Conservation (phyloP, 169 alveolate genomes). For the Babesia caballi region DNA sequence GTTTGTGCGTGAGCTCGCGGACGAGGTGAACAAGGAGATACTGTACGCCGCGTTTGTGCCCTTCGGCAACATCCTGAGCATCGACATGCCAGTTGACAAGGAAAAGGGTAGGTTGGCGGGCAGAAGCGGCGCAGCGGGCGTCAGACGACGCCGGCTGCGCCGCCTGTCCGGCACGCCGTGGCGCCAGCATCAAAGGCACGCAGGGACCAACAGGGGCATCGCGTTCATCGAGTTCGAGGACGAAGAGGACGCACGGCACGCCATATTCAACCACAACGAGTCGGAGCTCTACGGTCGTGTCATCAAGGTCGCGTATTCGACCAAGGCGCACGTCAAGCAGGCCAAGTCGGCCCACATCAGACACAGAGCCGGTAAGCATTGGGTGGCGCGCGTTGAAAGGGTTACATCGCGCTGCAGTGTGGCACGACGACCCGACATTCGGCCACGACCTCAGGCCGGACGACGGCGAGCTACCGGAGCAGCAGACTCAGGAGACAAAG, state of each 20-base stretch:
- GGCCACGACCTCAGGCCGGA: slow-evolving; percentile 42
- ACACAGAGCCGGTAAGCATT: slow-evolving; percentile 47
- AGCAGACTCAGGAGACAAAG: background rate
- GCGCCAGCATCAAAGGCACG: too few relatives aligned
- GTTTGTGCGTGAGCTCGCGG: slow-evolving; percentile 79
- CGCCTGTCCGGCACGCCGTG: background rate
- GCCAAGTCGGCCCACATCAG: slow-evolving; percentile 4
- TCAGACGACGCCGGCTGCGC: background rate
- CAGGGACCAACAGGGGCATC: slow-evolving; percentile 73
- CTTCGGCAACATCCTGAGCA: slow-evolving; percentile 75
- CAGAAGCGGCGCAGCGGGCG: background rate
- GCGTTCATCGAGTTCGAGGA: slow-evolving; percentile 77
- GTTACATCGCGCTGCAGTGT: slow-evolving; percentile 3
- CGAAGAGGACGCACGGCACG: slow-evolving; percentile 78
- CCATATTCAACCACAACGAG: slow-evolving; percentile 73
- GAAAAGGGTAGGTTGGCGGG: slow-evolving; percentile 60
- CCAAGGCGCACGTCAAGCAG: slow-evolving; percentile 47
- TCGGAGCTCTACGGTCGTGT: slow-evolving; percentile 75
- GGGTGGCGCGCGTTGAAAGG: background rate
- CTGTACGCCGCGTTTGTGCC: slow-evolving; percentile 77
- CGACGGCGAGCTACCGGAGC: slow-evolving; percentile 18
- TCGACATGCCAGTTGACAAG: slow-evolving; percentile 75
- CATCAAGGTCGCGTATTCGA: slow-evolving; percentile 72
- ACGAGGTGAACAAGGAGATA: slow-evolving; percentile 70
- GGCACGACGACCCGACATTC: slow-evolving; percentile 57